Evolutionary conservation across 2,329 filamentous ascomycete species (phyloP).

Genomic region (Cladophialophora bantiana): DNA sequence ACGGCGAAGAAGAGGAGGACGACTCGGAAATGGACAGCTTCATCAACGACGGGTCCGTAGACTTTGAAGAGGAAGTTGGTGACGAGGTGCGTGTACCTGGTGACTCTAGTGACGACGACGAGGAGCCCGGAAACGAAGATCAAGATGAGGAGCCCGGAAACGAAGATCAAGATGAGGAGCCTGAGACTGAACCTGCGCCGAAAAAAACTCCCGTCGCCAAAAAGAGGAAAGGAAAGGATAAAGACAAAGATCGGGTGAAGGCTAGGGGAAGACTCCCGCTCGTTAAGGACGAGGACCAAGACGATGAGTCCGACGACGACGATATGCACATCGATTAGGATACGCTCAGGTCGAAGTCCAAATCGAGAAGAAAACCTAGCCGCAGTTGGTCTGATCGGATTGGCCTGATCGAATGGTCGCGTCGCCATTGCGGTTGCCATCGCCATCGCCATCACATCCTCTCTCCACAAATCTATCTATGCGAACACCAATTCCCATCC

Average conservation of each 20-base stretch:
- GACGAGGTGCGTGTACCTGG: constrained; percentile 40
- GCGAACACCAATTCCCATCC: too few species aligned
- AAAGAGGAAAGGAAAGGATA: not conserved
- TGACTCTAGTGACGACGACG: constrained; percentile 41
- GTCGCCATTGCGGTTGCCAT: not conserved
- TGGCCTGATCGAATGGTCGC: not conserved
- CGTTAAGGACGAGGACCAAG: not conserved
- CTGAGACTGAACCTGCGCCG: not conserved
- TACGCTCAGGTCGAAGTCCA: not conserved
- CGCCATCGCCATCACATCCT: not conserved
- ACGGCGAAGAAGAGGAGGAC: constrained; percentile 51
- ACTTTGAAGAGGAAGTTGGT: constrained; percentile 54
- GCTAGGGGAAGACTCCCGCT: not conserved
- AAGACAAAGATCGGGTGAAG: not conserved
- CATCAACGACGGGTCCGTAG: constrained; percentile 54
- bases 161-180: not conserved
- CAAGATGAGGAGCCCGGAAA: not conserved
- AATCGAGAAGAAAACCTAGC: not conserved
- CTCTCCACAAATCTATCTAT: too few species aligned
- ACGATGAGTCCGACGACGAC: not conserved
- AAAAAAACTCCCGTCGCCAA: not conserved
- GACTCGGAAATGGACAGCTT: constrained; percentile 54
- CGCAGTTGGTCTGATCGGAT: not conserved
- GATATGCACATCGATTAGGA: constrained; percentile 7
- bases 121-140: not conserved